Evolutionary conservation across 139 green algal genomes (phyloP), one percentile per base, ranked within the genome.

Genomic region (Micractinium sp.): DNA sequence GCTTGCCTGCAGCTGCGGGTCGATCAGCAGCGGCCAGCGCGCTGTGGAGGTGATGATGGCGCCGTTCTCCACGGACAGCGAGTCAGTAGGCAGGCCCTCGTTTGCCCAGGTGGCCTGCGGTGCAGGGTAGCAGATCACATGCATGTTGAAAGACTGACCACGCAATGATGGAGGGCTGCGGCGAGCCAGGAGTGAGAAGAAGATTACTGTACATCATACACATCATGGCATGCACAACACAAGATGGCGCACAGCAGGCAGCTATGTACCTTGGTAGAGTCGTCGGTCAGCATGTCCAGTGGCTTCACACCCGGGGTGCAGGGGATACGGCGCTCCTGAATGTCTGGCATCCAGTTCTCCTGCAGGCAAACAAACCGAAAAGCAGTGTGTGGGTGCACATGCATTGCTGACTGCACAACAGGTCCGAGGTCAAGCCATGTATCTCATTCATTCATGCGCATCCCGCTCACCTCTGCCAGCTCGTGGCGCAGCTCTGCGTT

Each of bases 1-100:
- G 1, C 41, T 33, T 93, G 90, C 87, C 92, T 92, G 33, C 90
- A 99, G 93, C 91, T 99, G 96, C 20, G 97, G 97, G 91, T 99
- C 97, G 61, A 99, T 97, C 91, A 99, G 96, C 33, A 99, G 93
- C 16, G 93, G 89, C 95, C 95, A 98, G 29, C 97, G 93, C 2
- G 90, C 86, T 19, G 94, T 93, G 74, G 92, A 95, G 38, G 87
- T 94, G 90, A 99, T 96, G 90, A 98, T 98, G 67, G 95, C 97
- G 20, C 96, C 97, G 87, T 99, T 99, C 91, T 98, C 96, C 22
- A 98, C 85, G 18, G 92, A 96, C 86, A 98, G 91, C 0, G 93
- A 89, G 89, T 99, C 97, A 0, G 93, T 95, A 36, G 95, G 96
- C 85, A 99, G 92, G 22, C 96, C 97, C 89, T 98, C 96, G 56